Conservation (phyloP, 1,284 basidiomycete species). For the Ceratobasidium sp. region DNA sequence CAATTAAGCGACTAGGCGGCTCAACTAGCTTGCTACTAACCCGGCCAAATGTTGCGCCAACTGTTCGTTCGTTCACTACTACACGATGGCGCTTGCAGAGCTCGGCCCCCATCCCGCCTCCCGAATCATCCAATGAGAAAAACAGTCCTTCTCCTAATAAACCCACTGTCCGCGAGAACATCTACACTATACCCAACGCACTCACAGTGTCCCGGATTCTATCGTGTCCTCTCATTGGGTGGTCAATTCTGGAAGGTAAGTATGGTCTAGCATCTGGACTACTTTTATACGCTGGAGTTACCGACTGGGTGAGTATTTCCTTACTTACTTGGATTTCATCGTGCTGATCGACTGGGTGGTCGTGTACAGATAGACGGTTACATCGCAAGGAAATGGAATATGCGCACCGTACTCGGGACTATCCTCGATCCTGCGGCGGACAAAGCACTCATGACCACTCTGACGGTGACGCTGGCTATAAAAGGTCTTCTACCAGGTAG, state of each 20-base stretch:
- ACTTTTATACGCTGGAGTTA: constrained; percentile 88
- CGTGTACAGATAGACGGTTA: constrained; percentile 87
- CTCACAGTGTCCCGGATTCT: constrained; percentile 89
- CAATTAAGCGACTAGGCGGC: background rate
- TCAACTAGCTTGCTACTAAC: background rate
- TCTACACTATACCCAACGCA: constrained; percentile 94
- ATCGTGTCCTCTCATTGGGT: constrained; percentile 91
- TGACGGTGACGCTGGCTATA: constrained; percentile 88
- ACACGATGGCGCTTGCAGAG: background rate
- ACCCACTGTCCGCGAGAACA: constrained; percentile 78
- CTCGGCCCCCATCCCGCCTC: background rate
- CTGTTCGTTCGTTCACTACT: constrained; percentile 10
- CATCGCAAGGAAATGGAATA: constrained; percentile 86
- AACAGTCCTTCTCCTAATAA: background rate
- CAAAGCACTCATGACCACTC: constrained; percentile 95
- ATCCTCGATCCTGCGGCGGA: constrained; percentile 98
- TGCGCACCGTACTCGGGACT: constrained; percentile 90
- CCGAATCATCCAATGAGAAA: background rate
- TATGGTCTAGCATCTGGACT: constrained; percentile 84
- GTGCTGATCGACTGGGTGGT: background rate
- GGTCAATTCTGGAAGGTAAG: constrained; percentile 89
- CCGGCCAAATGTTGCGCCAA: background rate
- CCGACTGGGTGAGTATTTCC: constrained; percentile 79
- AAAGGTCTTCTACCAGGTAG: constrained; percentile 87
- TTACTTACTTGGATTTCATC: constrained; percentile 40